Evolutionary conservation across 1,139 yeast species (phyloP).

Genomic region (Zygosaccharomyces pseudobailii): DNA sequence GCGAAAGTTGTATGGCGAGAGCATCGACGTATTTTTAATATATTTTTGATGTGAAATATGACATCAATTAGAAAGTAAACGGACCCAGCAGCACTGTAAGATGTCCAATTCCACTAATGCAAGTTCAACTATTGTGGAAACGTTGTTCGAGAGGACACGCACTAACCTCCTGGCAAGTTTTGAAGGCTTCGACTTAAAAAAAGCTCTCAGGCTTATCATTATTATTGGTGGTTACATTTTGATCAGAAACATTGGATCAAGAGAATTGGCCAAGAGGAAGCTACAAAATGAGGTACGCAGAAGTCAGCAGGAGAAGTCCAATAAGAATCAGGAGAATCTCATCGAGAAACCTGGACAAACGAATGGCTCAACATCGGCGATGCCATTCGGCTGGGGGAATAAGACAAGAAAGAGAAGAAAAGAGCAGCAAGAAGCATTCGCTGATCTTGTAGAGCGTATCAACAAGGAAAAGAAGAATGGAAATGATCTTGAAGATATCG

Average conservation of each 20-base stretch:
- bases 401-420: slow-evolving; percentile 57
- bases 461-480: slow-evolving; percentile 43
- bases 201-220: slow-evolving; percentile 39
- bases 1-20: background rate
- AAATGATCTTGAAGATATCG: slow-evolving; percentile 61
- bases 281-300: slow-evolving; percentile 45
- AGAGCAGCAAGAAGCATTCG: slow-evolving; percentile 50
- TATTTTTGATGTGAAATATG: too few relatives aligned
- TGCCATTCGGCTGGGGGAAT: slow-evolving; percentile 74
- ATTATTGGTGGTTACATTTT: slow-evolving; percentile 45
- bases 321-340: slow-evolving; percentile 40
- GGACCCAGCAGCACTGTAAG: background rate
- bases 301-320: slow-evolving; percentile 38
- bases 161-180: slow-evolving; percentile 14
- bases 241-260: slow-evolving; percentile 40
- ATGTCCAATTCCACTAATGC: background rate
- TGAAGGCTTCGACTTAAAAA: slow-evolving; percentile 35
- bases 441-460: slow-evolving; percentile 44
- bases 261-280: slow-evolving; percentile 47
- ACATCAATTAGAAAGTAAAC: too few relatives aligned
- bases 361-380: slow-evolving; percentile 31
- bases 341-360: slow-evolving; percentile 36
- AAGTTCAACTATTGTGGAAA: background rate
- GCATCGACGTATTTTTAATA: background rate
- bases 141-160: slow-evolving; percentile 12